A percentile compares a stretch with the other conserved stretches of the same genome.
Conservation (phyloP, 345 rosid genomes). For the Cardamine chenopodiifolia region DNA sequence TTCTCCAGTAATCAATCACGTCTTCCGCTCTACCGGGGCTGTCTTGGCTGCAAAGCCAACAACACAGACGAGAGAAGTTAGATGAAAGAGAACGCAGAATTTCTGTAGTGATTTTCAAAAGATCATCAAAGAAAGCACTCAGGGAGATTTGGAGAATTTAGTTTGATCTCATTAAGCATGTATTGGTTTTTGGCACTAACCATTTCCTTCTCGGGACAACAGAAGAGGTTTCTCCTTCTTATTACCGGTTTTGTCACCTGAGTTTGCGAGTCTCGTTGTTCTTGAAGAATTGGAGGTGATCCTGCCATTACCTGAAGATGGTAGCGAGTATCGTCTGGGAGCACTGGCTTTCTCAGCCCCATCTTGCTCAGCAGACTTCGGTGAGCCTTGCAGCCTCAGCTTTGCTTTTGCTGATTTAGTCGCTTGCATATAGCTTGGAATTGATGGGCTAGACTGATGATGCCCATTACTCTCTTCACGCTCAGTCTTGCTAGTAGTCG, state of each 20-base stretch:
- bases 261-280: conserved; percentile 55
- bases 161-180: conserved; percentile 8
- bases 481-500: conserved; percentile 57
- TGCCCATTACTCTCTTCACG: conserved; percentile 60
- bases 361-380: conserved; percentile 61
- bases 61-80: background rate
- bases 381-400: conserved; percentile 79
- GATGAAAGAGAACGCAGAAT: background rate
- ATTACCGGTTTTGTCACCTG: conserved; percentile 60
- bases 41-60: conserved; percentile 60
- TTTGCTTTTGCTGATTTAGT: conserved; percentile 94
- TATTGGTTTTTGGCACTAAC: conserved; percentile 44
- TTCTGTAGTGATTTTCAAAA: background rate
- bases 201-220: conserved; percentile 61
- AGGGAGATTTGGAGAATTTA: background rate
- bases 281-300: conserved; percentile 78
- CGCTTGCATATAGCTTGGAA: conserved; percentile 95
- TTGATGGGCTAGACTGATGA: conserved; percentile 56
- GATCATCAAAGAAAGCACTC: conserved; percentile 5
- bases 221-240: conserved; percentile 59
- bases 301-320: conserved; percentile 65
- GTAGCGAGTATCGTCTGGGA: conserved; percentile 75
- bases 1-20: conserved; percentile 44
- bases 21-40: conserved; percentile 59
- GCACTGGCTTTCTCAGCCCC: conserved; percentile 56